A percentile compares a stretch with the other conserved stretches of the same genome.
Evolutionary conservation across 352 stramenopile species (phyloP).

Genomic region (Phytophthora syringae): DNA sequence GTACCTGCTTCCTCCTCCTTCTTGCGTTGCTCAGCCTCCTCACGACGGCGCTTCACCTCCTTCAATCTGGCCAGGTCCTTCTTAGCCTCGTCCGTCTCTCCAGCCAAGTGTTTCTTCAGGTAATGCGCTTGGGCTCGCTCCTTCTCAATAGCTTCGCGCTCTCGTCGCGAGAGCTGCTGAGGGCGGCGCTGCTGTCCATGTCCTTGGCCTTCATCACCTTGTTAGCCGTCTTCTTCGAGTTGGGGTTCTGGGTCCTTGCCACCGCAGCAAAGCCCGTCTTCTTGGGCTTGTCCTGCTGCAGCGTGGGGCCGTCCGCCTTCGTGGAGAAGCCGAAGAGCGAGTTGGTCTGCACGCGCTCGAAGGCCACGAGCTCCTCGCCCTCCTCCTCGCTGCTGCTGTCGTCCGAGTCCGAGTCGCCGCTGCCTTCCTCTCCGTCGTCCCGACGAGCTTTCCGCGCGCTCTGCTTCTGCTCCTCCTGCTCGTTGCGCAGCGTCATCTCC

Average conservation of each 20-base stretch:
- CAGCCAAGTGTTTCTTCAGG: constrained; percentile 85
- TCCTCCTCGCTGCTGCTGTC: constrained; percentile 62
- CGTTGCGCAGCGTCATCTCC: constrained; percentile 81
- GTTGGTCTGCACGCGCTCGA: constrained; percentile 80
- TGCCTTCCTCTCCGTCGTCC: constrained; percentile 55
- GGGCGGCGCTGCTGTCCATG: constrained; percentile 62
- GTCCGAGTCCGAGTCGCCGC: constrained; percentile 48
- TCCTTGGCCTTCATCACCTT: constrained; percentile 92
- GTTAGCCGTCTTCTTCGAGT: constrained; percentile 64
- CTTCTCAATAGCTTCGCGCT: constrained; percentile 90
- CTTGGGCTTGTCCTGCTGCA: constrained; percentile 72
- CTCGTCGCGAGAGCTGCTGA: constrained; percentile 81
- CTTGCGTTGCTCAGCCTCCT: constrained; percentile 82
- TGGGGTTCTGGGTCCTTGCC: constrained; percentile 88
- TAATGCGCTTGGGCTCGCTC: constrained; percentile 75
- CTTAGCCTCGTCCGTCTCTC: constrained; percentile 89
- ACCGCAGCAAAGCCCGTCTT: constrained; percentile 70
- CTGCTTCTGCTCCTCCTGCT: constrained; percentile 76
- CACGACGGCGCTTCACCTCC: constrained; percentile 82
- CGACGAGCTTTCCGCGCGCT: constrained; percentile 75
- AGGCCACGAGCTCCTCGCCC: constrained; percentile 61
- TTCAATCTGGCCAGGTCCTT: constrained; percentile 81
- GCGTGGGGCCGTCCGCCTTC: constrained; percentile 55
- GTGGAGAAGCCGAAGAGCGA: constrained; percentile 76
- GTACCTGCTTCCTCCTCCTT: constrained; percentile 81